Conservation (phyloP, 495 filamentous ascomycete genomes). For the Xylaria nigripes region DNA sequence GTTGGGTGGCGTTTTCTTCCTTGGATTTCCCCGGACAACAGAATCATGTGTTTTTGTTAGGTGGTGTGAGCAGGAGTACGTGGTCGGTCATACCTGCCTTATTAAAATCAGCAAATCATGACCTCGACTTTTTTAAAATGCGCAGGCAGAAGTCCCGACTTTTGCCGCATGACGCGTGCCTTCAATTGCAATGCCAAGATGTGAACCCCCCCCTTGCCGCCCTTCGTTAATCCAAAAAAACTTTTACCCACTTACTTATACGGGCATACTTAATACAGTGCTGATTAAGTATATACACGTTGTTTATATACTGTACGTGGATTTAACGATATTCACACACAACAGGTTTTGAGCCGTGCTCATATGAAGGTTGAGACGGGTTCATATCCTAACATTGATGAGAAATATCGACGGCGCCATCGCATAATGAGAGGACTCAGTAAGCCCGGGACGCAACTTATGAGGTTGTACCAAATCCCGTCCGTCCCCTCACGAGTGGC, state of each 20-base stretch:
- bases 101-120: too few species aligned
- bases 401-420: neutral
- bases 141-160: conserved; percentile 6
- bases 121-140: neutral
- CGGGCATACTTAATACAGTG: too few species aligned
- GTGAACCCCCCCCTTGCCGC: too few species aligned
- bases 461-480: neutral
- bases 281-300: too few species aligned
- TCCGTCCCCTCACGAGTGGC: neutral
- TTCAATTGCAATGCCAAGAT: neutral
- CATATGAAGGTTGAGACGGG: neutral
- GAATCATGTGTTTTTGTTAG: too few species aligned
- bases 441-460: neutral
- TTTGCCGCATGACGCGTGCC: conserved; percentile 3
- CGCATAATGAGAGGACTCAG: neutral
- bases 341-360: neutral
- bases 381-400: neutral
- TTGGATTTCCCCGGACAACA: neutral
- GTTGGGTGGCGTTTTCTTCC: neutral
- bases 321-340: too few species aligned
- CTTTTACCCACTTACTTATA: too few species aligned
- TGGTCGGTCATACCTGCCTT: too few species aligned
- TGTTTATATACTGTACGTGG: too few species aligned
- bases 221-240: too few species aligned
- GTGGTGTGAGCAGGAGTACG: too few species aligned